Evolutionary conservation across 2,329 filamentous ascomycete genomes (phyloP).

Genomic region (Aschersonia sp.): DNA sequence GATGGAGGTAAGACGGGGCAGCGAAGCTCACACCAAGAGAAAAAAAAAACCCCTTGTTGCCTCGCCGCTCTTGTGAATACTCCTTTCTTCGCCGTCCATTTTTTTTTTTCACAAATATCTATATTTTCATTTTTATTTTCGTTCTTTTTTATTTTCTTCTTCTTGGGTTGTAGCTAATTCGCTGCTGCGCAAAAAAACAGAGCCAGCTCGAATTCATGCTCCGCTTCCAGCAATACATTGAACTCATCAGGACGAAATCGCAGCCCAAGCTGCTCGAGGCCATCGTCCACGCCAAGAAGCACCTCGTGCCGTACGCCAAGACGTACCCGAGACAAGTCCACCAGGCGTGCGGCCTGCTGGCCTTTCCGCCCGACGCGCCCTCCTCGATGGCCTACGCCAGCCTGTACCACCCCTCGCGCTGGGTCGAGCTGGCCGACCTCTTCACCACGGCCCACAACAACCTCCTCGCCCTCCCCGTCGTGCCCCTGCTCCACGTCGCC

Average conservation of each 20-base stretch:
- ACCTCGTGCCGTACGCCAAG: conserved; percentile 56
- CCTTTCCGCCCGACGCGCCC: conserved; percentile 43
- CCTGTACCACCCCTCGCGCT: conserved; percentile 61
- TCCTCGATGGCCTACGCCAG: conserved; percentile 27
- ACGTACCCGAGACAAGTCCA: conserved; percentile 54
- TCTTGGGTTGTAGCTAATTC: no score
- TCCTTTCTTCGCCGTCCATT: no score
- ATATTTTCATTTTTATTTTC: neutral
- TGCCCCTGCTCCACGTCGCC: conserved; percentile 79
- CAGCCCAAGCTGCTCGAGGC: conserved; percentile 57
- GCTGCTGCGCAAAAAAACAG: conserved; percentile 17
- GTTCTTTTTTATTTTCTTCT: no score
- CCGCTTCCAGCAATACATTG: conserved; percentile 87
- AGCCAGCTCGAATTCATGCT: conserved; percentile 87
- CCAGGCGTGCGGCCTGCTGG: conserved; percentile 67
- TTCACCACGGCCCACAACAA: conserved; percentile 80
- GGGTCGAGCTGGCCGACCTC: conserved; percentile 59
- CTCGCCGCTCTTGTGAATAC: no score
- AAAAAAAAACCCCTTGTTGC: no score
- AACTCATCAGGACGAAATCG: conserved; percentile 59
- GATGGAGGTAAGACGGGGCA: conserved; percentile 45
- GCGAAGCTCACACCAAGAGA: no score
- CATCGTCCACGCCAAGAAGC: conserved; percentile 67
- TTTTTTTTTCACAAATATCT: neutral
- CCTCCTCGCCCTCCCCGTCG: conserved; percentile 67